Percentiles rank a stretch among this genome's conserved stretches.
Conservation (phyloP, 73 alveolate genomes). For the Tetrahymena borealis region DNA sequence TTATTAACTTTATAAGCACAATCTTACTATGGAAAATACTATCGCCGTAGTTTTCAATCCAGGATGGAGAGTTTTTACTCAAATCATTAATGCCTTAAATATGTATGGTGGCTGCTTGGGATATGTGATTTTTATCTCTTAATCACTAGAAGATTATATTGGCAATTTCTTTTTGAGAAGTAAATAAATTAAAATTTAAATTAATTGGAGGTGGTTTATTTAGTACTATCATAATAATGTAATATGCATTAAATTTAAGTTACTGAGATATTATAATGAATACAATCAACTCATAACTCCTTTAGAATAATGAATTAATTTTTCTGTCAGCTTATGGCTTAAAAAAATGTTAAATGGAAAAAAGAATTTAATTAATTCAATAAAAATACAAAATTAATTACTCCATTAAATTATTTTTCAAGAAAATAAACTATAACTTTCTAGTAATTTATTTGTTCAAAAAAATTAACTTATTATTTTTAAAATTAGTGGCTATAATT, state of each 20-base stretch:
- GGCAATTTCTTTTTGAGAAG: background rate
- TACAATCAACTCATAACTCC: no score
- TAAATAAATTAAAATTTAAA: background rate
- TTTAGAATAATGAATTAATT: no score
- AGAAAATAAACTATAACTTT: background rate
- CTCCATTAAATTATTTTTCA: background rate
- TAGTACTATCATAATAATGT: no score
- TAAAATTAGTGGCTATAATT: background rate
- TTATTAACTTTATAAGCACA: background rate
- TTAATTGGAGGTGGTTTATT: no score
- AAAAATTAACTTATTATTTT: background rate
- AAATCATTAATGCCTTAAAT: background rate
- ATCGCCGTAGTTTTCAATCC: background rate
- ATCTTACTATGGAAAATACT: background rate
- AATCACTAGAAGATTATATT: background rate
- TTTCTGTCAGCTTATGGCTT: no score
- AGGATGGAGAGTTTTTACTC: background rate
- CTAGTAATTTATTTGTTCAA: background rate
- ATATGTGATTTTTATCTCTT: background rate
- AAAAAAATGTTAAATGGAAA: no score
- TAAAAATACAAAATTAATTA: no score
- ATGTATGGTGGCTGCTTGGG: background rate
- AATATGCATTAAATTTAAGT: no score
- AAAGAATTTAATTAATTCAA: no score
- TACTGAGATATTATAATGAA: no score